Conservation (phyloP, 2,329 filamentous ascomycete genomes). For the Chaetomium globosum region DNA sequence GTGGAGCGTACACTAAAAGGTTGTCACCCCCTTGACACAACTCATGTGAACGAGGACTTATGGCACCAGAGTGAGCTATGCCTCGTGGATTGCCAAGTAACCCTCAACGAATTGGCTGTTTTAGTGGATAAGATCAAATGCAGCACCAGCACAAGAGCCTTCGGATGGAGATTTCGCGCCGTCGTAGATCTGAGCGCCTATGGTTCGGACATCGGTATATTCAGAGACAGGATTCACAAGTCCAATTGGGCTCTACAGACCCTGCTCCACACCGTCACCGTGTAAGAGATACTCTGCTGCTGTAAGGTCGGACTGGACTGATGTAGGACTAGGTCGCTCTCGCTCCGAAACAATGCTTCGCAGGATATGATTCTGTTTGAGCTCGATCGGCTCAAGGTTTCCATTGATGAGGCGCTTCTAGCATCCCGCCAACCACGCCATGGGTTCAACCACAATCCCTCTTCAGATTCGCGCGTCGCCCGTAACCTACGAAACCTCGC, state of each 20-base stretch:
- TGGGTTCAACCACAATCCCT: neutral
- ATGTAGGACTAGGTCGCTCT: neutral
- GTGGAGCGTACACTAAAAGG: neutral
- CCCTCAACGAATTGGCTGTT: conserved; percentile 5
- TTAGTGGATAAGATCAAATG: conserved; percentile 8
- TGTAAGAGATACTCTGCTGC: neutral
- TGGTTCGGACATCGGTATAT: neutral
- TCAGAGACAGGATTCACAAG: conserved; percentile 13
- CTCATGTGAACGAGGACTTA: conserved; percentile 4
- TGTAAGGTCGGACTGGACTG: neutral
- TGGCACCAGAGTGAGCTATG: conserved; percentile 10
- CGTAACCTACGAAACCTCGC: conserved; percentile 11
- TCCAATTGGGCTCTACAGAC: conserved; percentile 10
- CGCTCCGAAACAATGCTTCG: conserved; percentile 5
- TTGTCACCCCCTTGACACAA: conserved; percentile 6
- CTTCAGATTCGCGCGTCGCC: conserved; percentile 1
- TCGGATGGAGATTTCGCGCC: conserved; percentile 11
- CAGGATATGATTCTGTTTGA: conserved; percentile 7
- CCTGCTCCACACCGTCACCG: conserved; percentile 4
- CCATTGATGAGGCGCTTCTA: conserved; percentile 2
- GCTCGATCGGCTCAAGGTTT: conserved; percentile 10
- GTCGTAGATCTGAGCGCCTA: conserved; percentile 4
- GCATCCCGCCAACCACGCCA: conserved; percentile 1
- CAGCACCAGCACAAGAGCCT: neutral
- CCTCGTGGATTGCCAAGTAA: conserved; percentile 7